Evolutionary conservation across 495 filamentous ascomycete genomes (phyloP).

Genomic region (Hyphodiscus hymeniophilus): DNA sequence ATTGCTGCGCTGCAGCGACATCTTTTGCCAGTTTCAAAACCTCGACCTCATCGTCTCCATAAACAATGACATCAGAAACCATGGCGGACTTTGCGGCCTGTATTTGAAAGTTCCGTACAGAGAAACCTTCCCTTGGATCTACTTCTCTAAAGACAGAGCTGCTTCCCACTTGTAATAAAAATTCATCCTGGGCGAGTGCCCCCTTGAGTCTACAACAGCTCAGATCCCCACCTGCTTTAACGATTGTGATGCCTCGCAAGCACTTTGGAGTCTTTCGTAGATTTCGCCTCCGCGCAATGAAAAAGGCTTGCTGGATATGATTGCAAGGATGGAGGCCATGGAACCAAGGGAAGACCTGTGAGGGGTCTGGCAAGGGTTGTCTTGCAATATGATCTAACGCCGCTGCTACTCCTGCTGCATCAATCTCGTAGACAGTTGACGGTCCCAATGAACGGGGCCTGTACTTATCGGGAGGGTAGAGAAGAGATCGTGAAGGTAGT

Average conservation of each 20-base stretch:
- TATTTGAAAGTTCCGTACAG: slow-evolving; percentile 91
- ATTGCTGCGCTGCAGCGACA: slow-evolving; percentile 65
- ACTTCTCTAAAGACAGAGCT: slow-evolving; percentile 28
- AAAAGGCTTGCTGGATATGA: slow-evolving; percentile 81
- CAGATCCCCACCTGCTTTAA: slow-evolving; percentile 83
- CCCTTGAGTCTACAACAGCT: slow-evolving; percentile 72
- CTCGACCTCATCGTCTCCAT: slow-evolving; percentile 62
- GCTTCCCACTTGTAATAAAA: slow-evolving; percentile 41
- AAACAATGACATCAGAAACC: slow-evolving; percentile 86
- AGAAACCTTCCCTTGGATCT: slow-evolving; percentile 79
- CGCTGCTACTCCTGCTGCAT: slow-evolving; percentile 54
- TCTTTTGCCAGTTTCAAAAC: slow-evolving; percentile 60
- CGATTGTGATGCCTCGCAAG: slow-evolving; percentile 72
- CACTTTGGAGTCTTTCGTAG: slow-evolving; percentile 68
- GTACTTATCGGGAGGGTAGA: slow-evolving; percentile 66
- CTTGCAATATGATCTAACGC: slow-evolving; percentile 66
- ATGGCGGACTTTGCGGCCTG: slow-evolving; percentile 84
- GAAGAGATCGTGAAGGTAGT: slow-evolving; percentile 51
- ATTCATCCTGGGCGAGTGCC: slow-evolving; percentile 70
- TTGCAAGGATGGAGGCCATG: slow-evolving; percentile 92
- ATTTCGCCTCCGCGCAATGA: slow-evolving; percentile 64
- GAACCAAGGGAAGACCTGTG: slow-evolving; percentile 90
- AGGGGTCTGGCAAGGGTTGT: slow-evolving; percentile 75
- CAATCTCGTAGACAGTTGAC: slow-evolving; percentile 65
- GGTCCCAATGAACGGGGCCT: slow-evolving; percentile 41